Conservation (phyloP, 1,284 basidiomycete species). For the Tausonia pullulans region DNA sequence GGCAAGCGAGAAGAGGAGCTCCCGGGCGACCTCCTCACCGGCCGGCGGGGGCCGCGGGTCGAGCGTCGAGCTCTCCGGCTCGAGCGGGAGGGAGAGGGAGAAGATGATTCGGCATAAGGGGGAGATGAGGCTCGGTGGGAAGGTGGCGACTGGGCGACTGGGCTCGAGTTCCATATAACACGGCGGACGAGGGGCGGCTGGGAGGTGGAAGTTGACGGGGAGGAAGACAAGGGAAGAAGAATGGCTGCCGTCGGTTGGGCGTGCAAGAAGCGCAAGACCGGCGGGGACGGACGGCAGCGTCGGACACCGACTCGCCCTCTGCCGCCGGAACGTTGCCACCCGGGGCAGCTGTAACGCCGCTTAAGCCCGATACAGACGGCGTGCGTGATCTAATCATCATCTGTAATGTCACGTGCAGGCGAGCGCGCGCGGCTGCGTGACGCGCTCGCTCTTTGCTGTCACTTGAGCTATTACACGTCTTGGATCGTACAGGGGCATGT, state of each 20-base stretch:
- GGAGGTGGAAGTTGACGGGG: neutral
- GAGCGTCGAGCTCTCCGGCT: constrained; percentile 6
- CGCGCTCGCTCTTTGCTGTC: too few relatives aligned
- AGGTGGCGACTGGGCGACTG: neutral
- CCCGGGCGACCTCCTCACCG: constrained; percentile 3
- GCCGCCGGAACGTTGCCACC: too few relatives aligned
- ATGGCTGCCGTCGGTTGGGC: neutral
- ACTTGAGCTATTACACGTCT: too few relatives aligned
- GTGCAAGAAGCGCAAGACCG: too few relatives aligned
- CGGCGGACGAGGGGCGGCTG: neutral
- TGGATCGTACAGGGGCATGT: too few relatives aligned
- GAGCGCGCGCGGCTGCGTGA: too few relatives aligned
- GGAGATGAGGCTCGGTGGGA: constrained; percentile 11
- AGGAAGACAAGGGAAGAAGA: neutral
- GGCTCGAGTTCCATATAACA: constrained; percentile 5
- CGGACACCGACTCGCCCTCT: too few relatives aligned
- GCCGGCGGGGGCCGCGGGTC: constrained; percentile 9
- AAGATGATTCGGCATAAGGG: constrained; percentile 14
- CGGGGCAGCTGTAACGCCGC: too few relatives aligned
- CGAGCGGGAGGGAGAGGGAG: constrained; percentile 9
- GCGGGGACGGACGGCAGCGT: too few relatives aligned
- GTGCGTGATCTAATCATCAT: too few relatives aligned
- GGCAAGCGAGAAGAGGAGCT: constrained; percentile 9
- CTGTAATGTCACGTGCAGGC: too few relatives aligned
- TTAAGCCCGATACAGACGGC: too few relatives aligned